These are phyloP conservation scores for Chenopodium quinoa DNA, from an alignment of 148 eudicot genomes.

Conservation along the genomic window DNA sequence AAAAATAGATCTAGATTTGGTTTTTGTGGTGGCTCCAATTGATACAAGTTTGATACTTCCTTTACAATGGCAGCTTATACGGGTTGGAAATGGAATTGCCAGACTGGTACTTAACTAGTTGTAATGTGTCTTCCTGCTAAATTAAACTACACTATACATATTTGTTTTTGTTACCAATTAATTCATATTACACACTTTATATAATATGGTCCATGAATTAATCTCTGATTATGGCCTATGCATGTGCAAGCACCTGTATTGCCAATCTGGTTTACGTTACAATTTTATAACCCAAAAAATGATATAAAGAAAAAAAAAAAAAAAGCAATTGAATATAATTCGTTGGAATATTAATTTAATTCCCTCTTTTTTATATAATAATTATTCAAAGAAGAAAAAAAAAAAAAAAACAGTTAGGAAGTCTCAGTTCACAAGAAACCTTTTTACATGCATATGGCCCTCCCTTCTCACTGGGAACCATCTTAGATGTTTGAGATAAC, in stretches of 20 bases:
- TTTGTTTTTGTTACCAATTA: not conserved
- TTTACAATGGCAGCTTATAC: conserved; percentile 2
- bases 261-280: conserved; percentile 31
- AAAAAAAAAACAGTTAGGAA: not conserved
- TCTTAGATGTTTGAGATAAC: conserved; percentile 12
- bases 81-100: conserved; percentile 22
- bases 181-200: not conserved
- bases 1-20: not conserved
- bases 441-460: conserved; percentile 16
- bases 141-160: not conserved
- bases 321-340: not conserved
- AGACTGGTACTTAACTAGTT: conserved; percentile 23
- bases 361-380: not conserved
- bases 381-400: not conserved
- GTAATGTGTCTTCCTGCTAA: conserved; percentile 8
- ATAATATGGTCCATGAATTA: not conserved
- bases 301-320: too few species aligned
- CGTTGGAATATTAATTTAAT: conserved; percentile 2
- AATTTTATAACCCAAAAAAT: conserved; percentile 9
- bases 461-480: conserved; percentile 7
- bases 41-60: not conserved
- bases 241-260: conserved; percentile 35
- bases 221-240: not conserved
- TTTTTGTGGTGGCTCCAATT: conserved; percentile 2
- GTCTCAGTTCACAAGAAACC: conserved; percentile 27